phyloP scores from a whole-genome alignment of 305 asterid species.

The Fraxinus baroniana region DNA sequence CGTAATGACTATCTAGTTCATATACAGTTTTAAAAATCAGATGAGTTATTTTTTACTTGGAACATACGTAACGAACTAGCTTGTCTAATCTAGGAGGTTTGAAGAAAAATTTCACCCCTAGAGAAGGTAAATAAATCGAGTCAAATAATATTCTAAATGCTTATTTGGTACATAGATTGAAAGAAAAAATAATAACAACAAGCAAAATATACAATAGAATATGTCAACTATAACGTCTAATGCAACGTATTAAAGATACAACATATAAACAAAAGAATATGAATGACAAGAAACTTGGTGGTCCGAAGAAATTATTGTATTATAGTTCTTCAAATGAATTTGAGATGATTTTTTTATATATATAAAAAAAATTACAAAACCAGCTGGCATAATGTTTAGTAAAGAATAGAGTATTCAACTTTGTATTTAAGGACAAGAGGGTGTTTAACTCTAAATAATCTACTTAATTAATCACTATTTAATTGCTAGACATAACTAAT shows the following conservation, averaged over 20 bases:
- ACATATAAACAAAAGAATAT: neutral
- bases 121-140: neutral
- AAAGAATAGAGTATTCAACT: neutral
- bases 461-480: conserved; percentile 1
- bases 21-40: neutral
- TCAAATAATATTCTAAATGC: too few species aligned
- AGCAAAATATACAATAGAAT: neutral
- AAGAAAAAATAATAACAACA: neutral
- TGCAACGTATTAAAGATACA: neutral
- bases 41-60: neutral
- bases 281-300: neutral
- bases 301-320: neutral
- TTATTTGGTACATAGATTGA: neutral
- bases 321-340: neutral
- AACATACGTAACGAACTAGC: neutral
- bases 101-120: neutral
- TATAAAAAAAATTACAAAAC: neutral
- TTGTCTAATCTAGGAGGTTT: neutral
- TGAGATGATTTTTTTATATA: neutral
- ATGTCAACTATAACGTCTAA: neutral
- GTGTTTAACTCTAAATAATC: neutral
- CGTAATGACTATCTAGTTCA: neutral
- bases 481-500: conserved; percentile 1
- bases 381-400: neutral
- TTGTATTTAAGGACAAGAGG: neutral